phyloP scores from a whole-genome alignment of 495 filamentous ascomycete species.

The Bryoglossum gracile region DNA sequence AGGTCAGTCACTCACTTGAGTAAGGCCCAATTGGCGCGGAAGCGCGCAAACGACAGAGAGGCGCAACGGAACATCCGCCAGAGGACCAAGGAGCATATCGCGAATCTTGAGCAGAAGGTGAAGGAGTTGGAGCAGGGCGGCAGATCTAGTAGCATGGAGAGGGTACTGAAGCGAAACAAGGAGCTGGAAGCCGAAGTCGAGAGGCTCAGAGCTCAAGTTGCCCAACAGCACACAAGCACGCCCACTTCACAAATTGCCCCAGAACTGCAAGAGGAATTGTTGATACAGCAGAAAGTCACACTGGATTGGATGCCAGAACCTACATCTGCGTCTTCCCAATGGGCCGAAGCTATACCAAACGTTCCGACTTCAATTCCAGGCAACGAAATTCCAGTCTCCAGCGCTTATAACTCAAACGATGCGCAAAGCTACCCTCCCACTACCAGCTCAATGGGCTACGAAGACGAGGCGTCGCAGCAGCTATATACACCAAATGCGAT shows the following conservation, averaged over 20 bases:
- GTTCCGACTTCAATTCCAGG: background rate
- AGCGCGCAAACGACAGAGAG: conserved; percentile 84
- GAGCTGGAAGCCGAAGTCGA: conserved; percentile 48
- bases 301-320: conserved; percentile 21
- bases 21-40: conserved; percentile 64
- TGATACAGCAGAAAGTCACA: conserved; percentile 16
- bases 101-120: conserved; percentile 64
- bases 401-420: background rate
- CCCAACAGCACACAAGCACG: conserved; percentile 1
- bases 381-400: background rate
- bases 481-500: conserved; percentile 10
- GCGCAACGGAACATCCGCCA: conserved; percentile 82
- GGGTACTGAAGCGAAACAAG: conserved; percentile 44
- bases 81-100: conserved; percentile 77
- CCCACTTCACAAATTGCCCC: conserved; percentile 1
- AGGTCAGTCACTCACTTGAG: conserved; percentile 65
- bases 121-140: conserved; percentile 40
- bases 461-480: conserved; percentile 12
- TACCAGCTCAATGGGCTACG: conserved; percentile 2
- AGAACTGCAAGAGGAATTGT: conserved; percentile 16
- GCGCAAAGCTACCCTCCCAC: conserved; percentile 4
- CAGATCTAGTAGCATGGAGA: conserved; percentile 39
- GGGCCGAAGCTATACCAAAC: conserved; percentile 1
- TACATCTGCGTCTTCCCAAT: background rate
- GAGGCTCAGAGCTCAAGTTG: conserved; percentile 36